phyloP scores from a whole-genome alignment of 2,329 filamentous ascomycete genomes.

The Botryotinia calthae region DNA sequence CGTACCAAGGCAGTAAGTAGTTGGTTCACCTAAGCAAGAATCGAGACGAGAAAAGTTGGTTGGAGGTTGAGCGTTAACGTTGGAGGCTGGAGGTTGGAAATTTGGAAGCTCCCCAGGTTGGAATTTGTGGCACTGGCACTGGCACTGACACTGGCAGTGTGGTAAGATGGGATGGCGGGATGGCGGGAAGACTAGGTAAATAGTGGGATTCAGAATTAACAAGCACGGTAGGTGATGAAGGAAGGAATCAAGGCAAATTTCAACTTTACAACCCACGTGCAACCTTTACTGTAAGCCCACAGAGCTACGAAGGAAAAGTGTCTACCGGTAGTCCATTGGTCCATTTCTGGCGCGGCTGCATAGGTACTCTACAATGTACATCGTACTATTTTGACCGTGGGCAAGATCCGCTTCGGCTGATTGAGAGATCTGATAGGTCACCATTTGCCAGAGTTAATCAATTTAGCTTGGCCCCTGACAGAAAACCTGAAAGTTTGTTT shows the following conservation, averaged over 20 bases:
- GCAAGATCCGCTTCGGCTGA: neutral
- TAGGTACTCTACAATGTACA: neutral
- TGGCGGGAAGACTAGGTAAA: neutral
- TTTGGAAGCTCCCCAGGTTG: neutral
- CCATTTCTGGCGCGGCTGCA: neutral
- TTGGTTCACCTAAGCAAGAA: neutral
- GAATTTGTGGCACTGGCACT: neutral
- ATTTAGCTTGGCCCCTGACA: constrained; percentile 16
- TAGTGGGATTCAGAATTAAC: neutral
- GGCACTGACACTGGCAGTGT: neutral
- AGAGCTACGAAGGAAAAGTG: no score
- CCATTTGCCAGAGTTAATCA: neutral
- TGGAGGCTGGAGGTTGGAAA: no score
- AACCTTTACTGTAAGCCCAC: neutral
- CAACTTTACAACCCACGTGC: neutral
- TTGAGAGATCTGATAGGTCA: neutral
- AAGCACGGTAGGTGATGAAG: no score
- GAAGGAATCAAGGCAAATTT: neutral
- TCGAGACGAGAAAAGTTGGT: neutral
- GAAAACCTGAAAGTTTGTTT: neutral
- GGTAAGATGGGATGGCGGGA: neutral
- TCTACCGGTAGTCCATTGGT: neutral
- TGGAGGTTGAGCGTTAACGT: neutral
- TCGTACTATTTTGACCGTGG: neutral
- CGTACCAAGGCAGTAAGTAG: neutral